Evolutionary conservation across 1,284 basidiomycete genomes (phyloP).

Genomic region (Rhodotorula sp.): DNA sequence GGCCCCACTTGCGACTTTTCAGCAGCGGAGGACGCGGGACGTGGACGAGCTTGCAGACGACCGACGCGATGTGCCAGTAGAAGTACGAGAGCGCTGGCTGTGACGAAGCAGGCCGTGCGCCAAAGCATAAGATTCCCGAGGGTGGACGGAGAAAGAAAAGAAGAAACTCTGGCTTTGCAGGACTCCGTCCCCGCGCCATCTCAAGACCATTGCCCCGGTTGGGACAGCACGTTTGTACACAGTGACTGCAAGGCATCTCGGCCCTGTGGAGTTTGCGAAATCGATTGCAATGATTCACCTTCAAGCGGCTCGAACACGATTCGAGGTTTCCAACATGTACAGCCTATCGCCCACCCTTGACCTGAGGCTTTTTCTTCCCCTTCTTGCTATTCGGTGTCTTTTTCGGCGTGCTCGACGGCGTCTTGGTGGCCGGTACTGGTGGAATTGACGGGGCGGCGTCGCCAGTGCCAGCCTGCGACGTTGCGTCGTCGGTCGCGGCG

Average conservation of each 20-base stretch:
- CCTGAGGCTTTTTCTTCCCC: conserved; percentile 31
- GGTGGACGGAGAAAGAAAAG: neutral
- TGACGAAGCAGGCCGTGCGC: neutral
- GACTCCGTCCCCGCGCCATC: neutral
- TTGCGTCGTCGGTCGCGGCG: neutral
- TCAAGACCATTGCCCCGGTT: neutral
- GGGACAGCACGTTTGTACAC: too few relatives aligned
- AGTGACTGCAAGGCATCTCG: too few relatives aligned
- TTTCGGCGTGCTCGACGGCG: conserved; percentile 7
- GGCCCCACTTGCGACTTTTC: conserved; percentile 1
- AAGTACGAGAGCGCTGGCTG: neutral
- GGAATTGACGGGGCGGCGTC: neutral
- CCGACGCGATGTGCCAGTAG: neutral
- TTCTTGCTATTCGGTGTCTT: conserved; percentile 25
- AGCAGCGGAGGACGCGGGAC: neutral
- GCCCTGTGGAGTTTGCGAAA: too few relatives aligned
- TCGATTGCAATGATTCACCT: neutral
- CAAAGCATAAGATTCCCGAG: neutral
- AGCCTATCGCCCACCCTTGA: conserved; percentile 28
- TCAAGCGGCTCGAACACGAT: neutral
- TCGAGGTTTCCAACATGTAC: neutral
- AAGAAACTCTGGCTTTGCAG: neutral
- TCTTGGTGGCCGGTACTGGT: neutral
- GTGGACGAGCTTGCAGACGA: neutral
- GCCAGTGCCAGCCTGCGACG: too few relatives aligned